A percentile compares a stretch with the other conserved stretches of the same genome.
Evolutionary conservation across 2,329 filamentous ascomycete species (phyloP).

Genomic region (Colletotrichum tofieldiae): DNA sequence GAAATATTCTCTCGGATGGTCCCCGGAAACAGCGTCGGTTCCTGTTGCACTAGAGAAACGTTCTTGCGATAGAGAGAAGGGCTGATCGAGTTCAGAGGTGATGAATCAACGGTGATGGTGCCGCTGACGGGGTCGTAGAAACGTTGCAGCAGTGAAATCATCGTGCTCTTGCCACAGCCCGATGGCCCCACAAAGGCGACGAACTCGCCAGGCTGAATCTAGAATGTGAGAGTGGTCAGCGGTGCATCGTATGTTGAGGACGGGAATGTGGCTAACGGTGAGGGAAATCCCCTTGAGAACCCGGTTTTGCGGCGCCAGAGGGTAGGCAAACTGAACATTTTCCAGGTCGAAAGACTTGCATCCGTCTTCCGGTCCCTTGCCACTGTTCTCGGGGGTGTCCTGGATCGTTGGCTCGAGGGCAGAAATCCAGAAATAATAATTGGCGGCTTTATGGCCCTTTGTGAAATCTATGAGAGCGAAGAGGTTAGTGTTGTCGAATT

Average conservation of each 20-base stretch:
- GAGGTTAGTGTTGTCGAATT: not conserved
- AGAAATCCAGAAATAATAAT: conserved; percentile 7
- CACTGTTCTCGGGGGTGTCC: not conserved
- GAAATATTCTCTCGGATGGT: conserved; percentile 71
- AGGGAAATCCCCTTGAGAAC: not conserved
- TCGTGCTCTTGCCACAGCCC: conserved; percentile 74
- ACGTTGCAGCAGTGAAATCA: conserved; percentile 65
- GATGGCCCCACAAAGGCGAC: conserved; percentile 69
- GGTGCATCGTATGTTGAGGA: conserved; percentile 54
- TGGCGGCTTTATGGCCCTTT: not conserved
- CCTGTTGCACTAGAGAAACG: conserved; percentile 30
- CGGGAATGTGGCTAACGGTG: not conserved
- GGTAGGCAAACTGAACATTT: not conserved
- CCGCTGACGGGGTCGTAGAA: conserved; percentile 53
- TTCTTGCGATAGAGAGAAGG: conserved; percentile 3
- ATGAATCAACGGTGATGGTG: not conserved
- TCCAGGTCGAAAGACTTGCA: not conserved
- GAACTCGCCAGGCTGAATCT: conserved; percentile 59
- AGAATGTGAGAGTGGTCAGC: conserved; percentile 70
- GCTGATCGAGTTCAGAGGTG: conserved; percentile 49
- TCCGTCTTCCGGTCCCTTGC: not conserved
- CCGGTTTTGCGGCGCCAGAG: conserved; percentile 56
- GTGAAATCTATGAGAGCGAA: not conserved
- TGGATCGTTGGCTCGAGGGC: not conserved
- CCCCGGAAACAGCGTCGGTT: conserved; percentile 48